Evolutionary conservation across 148 eudicot species (phyloP).

Genomic region (Beta vulgaris): DNA sequence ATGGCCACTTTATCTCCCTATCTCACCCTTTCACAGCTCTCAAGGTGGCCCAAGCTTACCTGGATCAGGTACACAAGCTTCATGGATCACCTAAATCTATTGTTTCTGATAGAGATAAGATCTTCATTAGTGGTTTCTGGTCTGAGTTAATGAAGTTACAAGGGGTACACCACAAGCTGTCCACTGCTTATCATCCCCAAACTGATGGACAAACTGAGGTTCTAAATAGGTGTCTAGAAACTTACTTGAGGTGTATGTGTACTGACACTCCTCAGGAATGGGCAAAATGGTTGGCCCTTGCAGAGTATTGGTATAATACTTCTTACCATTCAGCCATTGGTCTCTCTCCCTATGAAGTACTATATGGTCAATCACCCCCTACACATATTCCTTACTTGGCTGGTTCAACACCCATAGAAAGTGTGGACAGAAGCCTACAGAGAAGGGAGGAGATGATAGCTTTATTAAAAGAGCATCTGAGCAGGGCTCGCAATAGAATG

Average conservation of each 20-base stretch:
- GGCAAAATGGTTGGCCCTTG: not conserved
- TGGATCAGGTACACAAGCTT: not conserved
- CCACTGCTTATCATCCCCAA: too few species aligned
- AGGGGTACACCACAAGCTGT: too few species aligned
- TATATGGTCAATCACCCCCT: not conserved
- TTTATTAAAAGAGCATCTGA: not conserved
- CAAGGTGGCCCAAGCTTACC: not conserved
- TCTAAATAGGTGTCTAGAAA: not conserved
- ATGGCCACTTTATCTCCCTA: too few species aligned
- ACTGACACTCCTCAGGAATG: not conserved
- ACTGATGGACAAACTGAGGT: constrained; percentile 7
- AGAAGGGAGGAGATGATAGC: not conserved
- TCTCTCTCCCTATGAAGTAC: not conserved
- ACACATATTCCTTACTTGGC: not conserved
- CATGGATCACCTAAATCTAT: not conserved
- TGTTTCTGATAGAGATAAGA: too few species aligned
- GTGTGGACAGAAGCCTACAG: not conserved
- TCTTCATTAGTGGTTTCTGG: too few species aligned
- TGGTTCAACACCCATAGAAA: not conserved
- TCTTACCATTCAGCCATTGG: not conserved
- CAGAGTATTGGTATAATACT: constrained; percentile 7
- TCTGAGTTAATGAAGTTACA: too few species aligned
- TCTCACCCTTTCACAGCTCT: not conserved
- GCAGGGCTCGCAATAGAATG: not conserved
- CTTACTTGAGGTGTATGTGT: not conserved